Evolutionary conservation across 2,329 filamentous ascomycete species (phyloP).

Genomic region (Myriosclerotinia curreyana): DNA sequence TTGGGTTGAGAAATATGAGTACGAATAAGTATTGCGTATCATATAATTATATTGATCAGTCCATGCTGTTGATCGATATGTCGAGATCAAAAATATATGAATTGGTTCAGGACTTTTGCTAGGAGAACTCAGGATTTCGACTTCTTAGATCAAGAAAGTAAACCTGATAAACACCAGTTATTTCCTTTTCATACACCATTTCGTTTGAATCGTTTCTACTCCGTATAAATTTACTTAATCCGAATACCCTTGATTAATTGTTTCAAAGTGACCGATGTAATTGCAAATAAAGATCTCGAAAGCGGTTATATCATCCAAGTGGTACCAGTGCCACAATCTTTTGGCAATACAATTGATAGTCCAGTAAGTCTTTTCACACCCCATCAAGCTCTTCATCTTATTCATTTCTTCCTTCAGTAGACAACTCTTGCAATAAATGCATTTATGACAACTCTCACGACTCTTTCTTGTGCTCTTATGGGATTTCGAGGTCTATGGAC

Average conservation of each 20-base stretch:
- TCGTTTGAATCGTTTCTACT: no score
- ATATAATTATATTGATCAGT: not conserved
- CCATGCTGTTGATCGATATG: not conserved
- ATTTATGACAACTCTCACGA: conserved; percentile 54
- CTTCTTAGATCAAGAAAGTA: not conserved
- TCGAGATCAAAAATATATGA: not conserved
- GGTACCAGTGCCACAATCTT: not conserved
- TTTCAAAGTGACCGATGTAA: not conserved
- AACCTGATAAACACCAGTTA: not conserved
- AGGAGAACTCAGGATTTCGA: not conserved
- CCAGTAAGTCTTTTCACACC: not conserved
- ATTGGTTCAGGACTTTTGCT: no score
- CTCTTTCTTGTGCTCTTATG: conserved; percentile 53
- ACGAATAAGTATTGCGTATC: not conserved
- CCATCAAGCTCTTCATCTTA: no score
- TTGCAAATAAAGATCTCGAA: not conserved
- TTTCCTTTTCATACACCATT: not conserved
- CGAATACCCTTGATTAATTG: not conserved
- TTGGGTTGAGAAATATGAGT: not conserved
- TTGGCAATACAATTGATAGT: not conserved
- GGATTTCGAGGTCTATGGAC: conserved; percentile 52
- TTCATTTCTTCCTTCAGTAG: conserved; percentile 28
- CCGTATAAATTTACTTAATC: not conserved
- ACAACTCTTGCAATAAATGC: conserved; percentile 51
- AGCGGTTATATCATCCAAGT: not conserved